phyloP scores from a whole-genome alignment of 768 basidiomycete species.

The Suillus luteus region DNA sequence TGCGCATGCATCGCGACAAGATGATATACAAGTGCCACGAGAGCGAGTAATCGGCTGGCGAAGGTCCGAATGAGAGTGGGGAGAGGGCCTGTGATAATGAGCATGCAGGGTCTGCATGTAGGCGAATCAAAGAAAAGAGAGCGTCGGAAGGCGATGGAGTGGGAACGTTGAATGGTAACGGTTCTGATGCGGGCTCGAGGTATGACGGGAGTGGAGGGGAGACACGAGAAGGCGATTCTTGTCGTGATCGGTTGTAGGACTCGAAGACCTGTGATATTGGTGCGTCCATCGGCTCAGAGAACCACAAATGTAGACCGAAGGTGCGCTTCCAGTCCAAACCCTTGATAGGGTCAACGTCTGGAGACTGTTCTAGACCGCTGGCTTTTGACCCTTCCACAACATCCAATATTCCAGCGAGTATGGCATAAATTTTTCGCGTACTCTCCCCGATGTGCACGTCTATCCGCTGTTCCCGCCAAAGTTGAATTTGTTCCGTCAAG shows the following conservation, averaged over 20 bases:
- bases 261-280: slow-evolving; percentile 70
- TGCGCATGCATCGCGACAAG: slow-evolving; percentile 76
- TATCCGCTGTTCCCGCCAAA: slow-evolving; percentile 81
- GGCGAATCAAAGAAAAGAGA: slow-evolving; percentile 77
- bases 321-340: slow-evolving; percentile 93
- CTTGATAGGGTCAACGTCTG: slow-evolving; percentile 62
- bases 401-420: slow-evolving; percentile 77
- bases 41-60: slow-evolving; percentile 78
- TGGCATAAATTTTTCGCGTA: slow-evolving; percentile 78
- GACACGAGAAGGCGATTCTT: slow-evolving; percentile 40
- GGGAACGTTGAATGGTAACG: slow-evolving; percentile 45
- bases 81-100: slow-evolving; percentile 69
- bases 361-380: slow-evolving; percentile 51
- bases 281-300: slow-evolving; percentile 68
- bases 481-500: slow-evolving; percentile 69
- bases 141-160: slow-evolving; percentile 61
- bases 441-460: slow-evolving; percentile 66
- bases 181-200: slow-evolving; percentile 34
- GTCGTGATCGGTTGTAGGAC: slow-evolving; percentile 52
- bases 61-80: slow-evolving; percentile 74
- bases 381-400: slow-evolving; percentile 56
- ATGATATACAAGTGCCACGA: slow-evolving; percentile 94
- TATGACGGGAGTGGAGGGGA: slow-evolving; percentile 65
- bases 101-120: slow-evolving; percentile 71
- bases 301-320: slow-evolving; percentile 92